Evolutionary conservation across 2,329 filamentous ascomycete species (phyloP).

Genomic region (Incumbomyces lentus): DNA sequence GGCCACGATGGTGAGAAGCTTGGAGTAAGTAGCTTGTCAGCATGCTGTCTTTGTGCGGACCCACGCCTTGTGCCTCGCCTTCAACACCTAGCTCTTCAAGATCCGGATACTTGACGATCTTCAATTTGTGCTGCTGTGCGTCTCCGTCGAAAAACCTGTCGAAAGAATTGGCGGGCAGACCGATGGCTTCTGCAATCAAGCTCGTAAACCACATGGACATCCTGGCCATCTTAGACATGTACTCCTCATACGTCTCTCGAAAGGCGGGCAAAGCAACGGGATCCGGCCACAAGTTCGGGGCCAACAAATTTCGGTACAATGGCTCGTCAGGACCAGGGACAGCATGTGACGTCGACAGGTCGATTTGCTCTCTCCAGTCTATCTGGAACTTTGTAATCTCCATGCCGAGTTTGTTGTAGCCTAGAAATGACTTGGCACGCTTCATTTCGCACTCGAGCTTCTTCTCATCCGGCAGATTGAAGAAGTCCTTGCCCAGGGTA

Average conservation of each 20-base stretch:
- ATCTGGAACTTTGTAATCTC: slow-evolving; percentile 60
- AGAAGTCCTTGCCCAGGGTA: slow-evolving; percentile 59
- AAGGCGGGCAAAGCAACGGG: slow-evolving; percentile 54
- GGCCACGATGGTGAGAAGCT: slow-evolving; percentile 60
- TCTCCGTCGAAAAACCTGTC: slow-evolving; percentile 62
- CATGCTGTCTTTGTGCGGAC: slow-evolving; percentile 80
- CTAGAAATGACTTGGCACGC: slow-evolving; percentile 59
- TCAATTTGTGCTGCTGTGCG: slow-evolving; percentile 68
- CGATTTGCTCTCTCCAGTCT: slow-evolving; percentile 79
- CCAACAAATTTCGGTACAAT: slow-evolving; percentile 62
- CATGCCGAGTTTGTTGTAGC: slow-evolving; percentile 39
- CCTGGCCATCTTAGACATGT: slow-evolving; percentile 64
- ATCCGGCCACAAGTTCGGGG: slow-evolving; percentile 71
- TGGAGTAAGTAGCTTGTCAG: slow-evolving; percentile 72
- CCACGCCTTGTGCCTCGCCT: slow-evolving; percentile 47
- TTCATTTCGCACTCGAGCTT: slow-evolving; percentile 69
- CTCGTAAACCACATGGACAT: slow-evolving; percentile 66
- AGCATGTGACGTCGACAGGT: slow-evolving; percentile 69
- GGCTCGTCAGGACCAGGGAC: slow-evolving; percentile 53
- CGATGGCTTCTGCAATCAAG: slow-evolving; percentile 75
- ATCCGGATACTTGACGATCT: slow-evolving; percentile 81
- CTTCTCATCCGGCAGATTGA: slow-evolving; percentile 63
- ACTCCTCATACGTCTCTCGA: slow-evolving; percentile 57
- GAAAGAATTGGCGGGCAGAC: slow-evolving; percentile 59
- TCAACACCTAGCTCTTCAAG: slow-evolving; percentile 46